A percentile compares a stretch with the other conserved stretches of the same genome.
phyloP scores from a whole-genome alignment of 768 basidiomycete genomes.

The Trametes punicea region DNA sequence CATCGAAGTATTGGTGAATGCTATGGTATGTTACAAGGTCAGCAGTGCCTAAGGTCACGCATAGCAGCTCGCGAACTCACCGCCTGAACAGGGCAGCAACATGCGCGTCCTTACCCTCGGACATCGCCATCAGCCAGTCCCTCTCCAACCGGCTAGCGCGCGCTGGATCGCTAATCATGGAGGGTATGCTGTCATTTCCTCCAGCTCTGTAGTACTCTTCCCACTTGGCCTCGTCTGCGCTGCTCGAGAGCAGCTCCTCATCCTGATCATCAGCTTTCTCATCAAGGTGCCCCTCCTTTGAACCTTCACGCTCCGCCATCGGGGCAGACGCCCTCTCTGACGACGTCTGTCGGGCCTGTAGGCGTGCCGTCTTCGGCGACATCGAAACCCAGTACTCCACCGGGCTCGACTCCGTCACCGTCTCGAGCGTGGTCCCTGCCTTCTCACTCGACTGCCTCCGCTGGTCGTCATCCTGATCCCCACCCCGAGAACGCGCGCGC shows the following conservation, averaged over 20 bases:
- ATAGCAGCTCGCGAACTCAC: constrained; percentile 45
- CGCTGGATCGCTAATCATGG: constrained; percentile 81
- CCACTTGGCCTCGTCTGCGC: constrained; percentile 33
- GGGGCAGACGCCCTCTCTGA: constrained; percentile 27
- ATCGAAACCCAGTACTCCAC: constrained; percentile 47
- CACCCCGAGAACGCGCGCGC: not conserved
- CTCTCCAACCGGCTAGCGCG: constrained; percentile 76
- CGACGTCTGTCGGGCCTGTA: constrained; percentile 42
- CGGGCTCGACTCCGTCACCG: constrained; percentile 21
- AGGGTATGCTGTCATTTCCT: constrained; percentile 46
- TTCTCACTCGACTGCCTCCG: constrained; percentile 16
- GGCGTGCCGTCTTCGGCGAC: constrained; percentile 52
- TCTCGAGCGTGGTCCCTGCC: constrained; percentile 18
- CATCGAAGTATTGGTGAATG: constrained; percentile 92
- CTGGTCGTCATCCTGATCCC: not conserved
- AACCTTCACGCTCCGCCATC: constrained; percentile 8
- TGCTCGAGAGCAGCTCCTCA: constrained; percentile 20
- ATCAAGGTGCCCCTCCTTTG: constrained; percentile 22
- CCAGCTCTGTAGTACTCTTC: constrained; percentile 39
- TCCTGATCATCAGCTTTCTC: constrained; percentile 29
- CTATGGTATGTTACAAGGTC: constrained; percentile 39
- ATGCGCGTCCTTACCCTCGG: constrained; percentile 68
- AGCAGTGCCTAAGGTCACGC: not conserved
- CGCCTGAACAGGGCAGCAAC: constrained; percentile 74
- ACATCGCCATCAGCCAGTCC: constrained; percentile 89